phyloP scores from a whole-genome alignment of 371 early-diverging fungal species.

The Lichtheimia ornata region DNA sequence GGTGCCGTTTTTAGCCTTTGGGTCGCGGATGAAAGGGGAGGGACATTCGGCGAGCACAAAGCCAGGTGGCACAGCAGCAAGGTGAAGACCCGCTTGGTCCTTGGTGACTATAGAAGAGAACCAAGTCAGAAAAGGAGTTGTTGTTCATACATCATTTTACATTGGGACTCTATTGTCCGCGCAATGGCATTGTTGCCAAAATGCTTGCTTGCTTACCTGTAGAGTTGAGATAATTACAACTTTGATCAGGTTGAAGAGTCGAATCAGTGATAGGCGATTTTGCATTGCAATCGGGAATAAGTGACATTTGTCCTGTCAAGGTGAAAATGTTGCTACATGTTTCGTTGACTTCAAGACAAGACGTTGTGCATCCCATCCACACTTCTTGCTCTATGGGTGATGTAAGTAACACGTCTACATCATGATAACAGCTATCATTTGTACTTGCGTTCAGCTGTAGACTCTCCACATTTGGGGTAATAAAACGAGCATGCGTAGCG shows the following conservation, averaged over 20 bases:
- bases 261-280: constrained; percentile 26
- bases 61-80: constrained; percentile 29
- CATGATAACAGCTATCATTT: background rate
- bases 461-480: constrained; percentile 35
- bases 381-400: constrained; percentile 14
- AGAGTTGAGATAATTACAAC: constrained; percentile 43
- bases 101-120: background rate
- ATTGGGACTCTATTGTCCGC: no score
- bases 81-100: constrained; percentile 10
- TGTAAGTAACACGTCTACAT: constrained; percentile 8
- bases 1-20: constrained; percentile 20
- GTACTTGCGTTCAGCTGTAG: constrained; percentile 13
- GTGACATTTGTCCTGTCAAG: constrained; percentile 27
- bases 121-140: background rate
- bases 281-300: constrained; percentile 50
- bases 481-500: constrained; percentile 40
- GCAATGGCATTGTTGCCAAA: no score
- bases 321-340: constrained; percentile 42
- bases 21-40: constrained; percentile 42
- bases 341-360: constrained; percentile 38
- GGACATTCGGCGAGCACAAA: constrained; percentile 36
- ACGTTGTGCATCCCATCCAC: constrained; percentile 47
- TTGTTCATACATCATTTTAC: background rate
- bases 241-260: constrained; percentile 34
- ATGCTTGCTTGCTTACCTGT: constrained; percentile 7